Conservation (phyloP, 225 moss, liverwort and hornwort species). For the Physcomitrium patens region DNA sequence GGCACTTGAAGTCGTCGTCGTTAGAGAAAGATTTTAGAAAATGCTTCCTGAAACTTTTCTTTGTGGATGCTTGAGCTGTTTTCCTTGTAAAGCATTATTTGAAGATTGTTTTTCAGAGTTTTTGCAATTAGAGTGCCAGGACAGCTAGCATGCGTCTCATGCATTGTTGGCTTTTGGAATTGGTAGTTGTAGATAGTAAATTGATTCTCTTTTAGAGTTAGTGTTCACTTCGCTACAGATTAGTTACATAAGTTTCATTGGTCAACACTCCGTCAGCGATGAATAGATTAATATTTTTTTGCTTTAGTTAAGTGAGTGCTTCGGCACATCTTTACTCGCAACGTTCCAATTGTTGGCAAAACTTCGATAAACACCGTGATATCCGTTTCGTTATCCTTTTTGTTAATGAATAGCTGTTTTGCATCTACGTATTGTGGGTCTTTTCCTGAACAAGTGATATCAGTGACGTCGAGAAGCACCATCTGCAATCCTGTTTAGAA, state of each 20-base stretch:
- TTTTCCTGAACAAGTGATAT: no score
- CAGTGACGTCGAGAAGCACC: no score
- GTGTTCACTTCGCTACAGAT: background rate
- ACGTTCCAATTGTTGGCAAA: no score
- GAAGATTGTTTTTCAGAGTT: background rate
- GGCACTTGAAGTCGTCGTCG: background rate
- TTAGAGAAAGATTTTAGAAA: background rate
- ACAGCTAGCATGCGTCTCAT: background rate
- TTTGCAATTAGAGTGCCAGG: background rate
- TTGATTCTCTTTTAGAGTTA: background rate
- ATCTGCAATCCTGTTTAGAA: no score
- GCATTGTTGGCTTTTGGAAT: background rate
- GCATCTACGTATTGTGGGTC: no score
- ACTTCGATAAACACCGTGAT: no score
- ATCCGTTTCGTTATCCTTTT: no score
- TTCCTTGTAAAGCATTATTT: background rate
- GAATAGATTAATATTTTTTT: no score
- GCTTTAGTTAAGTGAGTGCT: no score
- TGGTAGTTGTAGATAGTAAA: background rate
- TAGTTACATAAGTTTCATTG: background rate
- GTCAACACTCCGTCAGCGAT: background rate
- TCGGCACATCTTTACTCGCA: no score
- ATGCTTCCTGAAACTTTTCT: background rate
- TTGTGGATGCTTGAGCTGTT: slow-evolving; percentile 6
- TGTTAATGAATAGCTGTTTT: no score